Base-by-base conservation (phyloP, 495 filamentous ascomycete genomes). In the Penicillium samsonianum region DNA sequence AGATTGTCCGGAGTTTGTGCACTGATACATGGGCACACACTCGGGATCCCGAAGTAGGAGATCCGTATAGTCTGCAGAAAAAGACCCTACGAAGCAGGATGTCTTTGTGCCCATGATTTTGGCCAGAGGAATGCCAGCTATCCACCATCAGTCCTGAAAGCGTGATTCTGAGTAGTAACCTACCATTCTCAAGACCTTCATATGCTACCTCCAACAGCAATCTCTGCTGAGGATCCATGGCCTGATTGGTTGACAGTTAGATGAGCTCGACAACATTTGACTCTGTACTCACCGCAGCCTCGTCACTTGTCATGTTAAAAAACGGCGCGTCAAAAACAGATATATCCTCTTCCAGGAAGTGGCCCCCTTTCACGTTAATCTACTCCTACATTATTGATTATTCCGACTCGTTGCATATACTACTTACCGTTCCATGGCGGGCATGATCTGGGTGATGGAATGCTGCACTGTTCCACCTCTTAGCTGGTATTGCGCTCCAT, bases 141-240 rank as follows among this genome's bases (percentile, higher is more conserved):
- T 10, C n/a, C 17, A 33, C n/a, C n/a, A 30, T 55, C 17, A 55
- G 53, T 16, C 28, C 7, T n/a, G 41, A 19, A 12, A 10, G 3
- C 16, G 19, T 25, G 25, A 23, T 40, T n/a, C 4, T 23, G 11
- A 17, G 26, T 19, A 35, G 17, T 16, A 20, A 28, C 55, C 17
- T 58, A 65, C 63, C 64, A 50, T 65, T 71, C 23, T 89, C 84
- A 14, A 88, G 67, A 0, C 78, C 79, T 56, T 88, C 83, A 45
- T 86, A 89, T 12, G 79, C 73, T 2, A 77, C 67, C 61, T 88
- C 86, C 8, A 90, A 73, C n/a, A 85, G 65, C 5, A 84, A 62
- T 11, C 80, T 63, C 50, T 80, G 78, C 47, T 79, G 73, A 2
- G 79, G 79, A 47, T 82, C 79, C 70, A 82, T 77, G 4, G 64